phyloP scores from a whole-genome alignment of 495 filamentous ascomycete genomes.

The Aspergillus sparsus region DNA sequence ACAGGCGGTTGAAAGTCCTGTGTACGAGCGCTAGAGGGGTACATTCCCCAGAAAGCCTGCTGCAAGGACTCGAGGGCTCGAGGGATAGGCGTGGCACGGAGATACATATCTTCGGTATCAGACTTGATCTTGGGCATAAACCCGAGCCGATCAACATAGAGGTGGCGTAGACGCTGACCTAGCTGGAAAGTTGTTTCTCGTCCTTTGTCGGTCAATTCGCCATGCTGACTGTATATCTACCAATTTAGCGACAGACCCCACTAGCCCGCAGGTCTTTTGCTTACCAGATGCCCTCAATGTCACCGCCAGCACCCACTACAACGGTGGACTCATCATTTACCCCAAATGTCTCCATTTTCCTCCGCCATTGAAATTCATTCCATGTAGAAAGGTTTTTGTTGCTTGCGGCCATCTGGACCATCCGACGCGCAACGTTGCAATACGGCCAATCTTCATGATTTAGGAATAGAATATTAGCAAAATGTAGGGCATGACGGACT shows the following conservation, averaged over 20 bases:
- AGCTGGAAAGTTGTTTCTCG: conserved; percentile 81
- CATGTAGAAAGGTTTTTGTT: conserved; percentile 59
- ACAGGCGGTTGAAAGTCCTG: conserved; percentile 67
- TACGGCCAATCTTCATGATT: conserved; percentile 77
- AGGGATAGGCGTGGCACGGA: conserved; percentile 81
- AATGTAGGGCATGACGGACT: conserved; percentile 5
- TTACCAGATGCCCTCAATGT: conserved; percentile 75
- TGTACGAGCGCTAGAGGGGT: conserved; percentile 69
- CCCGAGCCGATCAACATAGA: conserved; percentile 85
- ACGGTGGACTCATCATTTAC: conserved; percentile 67
- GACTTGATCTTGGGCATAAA: conserved; percentile 75
- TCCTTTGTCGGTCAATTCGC: conserved; percentile 85
- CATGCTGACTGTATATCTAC: conserved; percentile 58
- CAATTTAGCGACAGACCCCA: conserved; percentile 19
- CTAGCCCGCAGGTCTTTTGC: conserved; percentile 4
- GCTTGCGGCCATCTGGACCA: conserved; percentile 69
- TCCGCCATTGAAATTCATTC: conserved; percentile 71
- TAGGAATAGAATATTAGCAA: conserved; percentile 19
- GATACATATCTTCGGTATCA: conserved; percentile 71
- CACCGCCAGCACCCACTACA: conserved; percentile 62
- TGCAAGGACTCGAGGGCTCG: conserved; percentile 87
- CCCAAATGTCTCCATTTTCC: conserved; percentile 80
- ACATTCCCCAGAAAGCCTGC: conserved; percentile 86
- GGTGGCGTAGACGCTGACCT: conserved; percentile 72
- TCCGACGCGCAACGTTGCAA: conserved; percentile 71